Evolutionary conservation across 305 asterid species (phyloP).

Genomic region (Solanum aculeatissimum): DNA sequence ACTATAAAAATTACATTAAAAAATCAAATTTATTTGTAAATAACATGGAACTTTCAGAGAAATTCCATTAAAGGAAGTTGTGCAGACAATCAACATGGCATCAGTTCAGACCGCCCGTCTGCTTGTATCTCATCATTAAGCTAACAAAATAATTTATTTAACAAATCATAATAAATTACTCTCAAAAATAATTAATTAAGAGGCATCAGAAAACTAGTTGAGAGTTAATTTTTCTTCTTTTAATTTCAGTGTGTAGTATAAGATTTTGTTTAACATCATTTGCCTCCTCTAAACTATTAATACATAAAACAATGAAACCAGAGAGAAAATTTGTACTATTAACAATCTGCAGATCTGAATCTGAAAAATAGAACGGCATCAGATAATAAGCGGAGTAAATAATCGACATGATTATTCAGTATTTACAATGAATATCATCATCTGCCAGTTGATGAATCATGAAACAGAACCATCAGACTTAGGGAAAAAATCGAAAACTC

Average conservation of each 20-base stretch:
- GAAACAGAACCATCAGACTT: neutral
- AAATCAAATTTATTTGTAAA: neutral
- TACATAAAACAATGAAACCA: neutral
- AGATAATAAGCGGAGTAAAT: slow-evolving; percentile 59
- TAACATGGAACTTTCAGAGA: neutral
- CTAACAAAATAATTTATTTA: neutral
- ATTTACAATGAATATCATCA: slow-evolving; percentile 33
- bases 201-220: neutral
- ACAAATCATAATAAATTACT: neutral
- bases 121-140: neutral
- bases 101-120: slow-evolving; percentile 1
- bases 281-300: neutral
- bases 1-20: neutral
- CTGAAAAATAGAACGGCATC: slow-evolving; percentile 23
- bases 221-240: neutral
- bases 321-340: too few species aligned
- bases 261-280: neutral
- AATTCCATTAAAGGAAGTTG: neutral
- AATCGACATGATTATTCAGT: slow-evolving; percentile 42
- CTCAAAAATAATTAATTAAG: neutral
- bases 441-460: slow-evolving; percentile 24
- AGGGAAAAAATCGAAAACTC: neutral
- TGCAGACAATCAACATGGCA: neutral
- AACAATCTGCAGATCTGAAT: neutral
- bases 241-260: neutral